Evolutionary conservation across 371 early-diverging fungal species (phyloP), one percentile per base, ranked within the genome.

Genomic region (Haplosporangium sp.): DNA sequence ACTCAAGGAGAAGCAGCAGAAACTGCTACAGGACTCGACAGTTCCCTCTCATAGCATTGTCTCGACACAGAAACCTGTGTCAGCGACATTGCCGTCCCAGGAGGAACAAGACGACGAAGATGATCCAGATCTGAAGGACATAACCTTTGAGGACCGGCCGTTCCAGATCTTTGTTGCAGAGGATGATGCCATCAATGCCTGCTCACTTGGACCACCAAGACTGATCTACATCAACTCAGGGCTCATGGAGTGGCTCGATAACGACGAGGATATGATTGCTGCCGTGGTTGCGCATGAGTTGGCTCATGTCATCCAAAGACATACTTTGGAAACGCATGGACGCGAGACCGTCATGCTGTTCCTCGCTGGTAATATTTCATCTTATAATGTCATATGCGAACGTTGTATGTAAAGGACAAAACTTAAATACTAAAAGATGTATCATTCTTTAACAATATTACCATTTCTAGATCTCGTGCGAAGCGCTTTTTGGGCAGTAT

Each of bases 261-360:
- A 85, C 56, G 82, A 89, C 57, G 79, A 87, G 11, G 83, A 80
- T 20, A 67, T 82, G 48, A 70, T 89, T 60, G 90, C 90, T 3
- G 89, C 86, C 4, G 85, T 90, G 21, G 61, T 90, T 14, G 85
- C 88, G 4, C 90, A 90, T 70, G 90, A 90, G 62, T 81, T 90
- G 36, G 89, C 90, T 0, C 90, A 90, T 65, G 83, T 85, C 0
- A 73, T 90, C 46, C 90, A 90, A 59, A 81, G 88, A 11, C 90
- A 90, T 68, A 86, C 86, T 62, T 86, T 85, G 52, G 90, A 90
- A 62, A 84, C 84, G 20, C 87, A 88, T 67, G 90, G 89, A 0
- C 77, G 72, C 16, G 72, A 77, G 54, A 77, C 77, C 1, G 67
- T 76, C 36, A 70, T 76, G 71, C 36, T 76, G 40, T 76, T 76